Evolutionary conservation across 345 rosid genomes (phyloP), one percentile per base, ranked within the genome.

Genomic region (Fremontodendron californicum): DNA sequence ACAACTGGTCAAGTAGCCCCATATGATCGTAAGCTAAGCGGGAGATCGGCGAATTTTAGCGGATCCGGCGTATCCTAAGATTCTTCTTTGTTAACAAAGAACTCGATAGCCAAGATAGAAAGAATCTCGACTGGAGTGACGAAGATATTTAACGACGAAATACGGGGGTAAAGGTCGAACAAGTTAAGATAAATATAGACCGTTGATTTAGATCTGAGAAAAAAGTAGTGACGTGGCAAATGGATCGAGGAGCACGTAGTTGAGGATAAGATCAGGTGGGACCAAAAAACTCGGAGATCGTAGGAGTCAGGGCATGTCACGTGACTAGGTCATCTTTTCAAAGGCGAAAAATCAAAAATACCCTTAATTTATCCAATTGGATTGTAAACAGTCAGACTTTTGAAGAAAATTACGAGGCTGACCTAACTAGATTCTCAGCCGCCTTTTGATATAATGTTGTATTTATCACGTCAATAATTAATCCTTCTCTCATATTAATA

Each of bases 1-100:
- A 96, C 19, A 96, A 86, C 78, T 96, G 95, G 72, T 96, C 97
- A 27, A 93, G 94, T 11, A 96, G 84, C 45, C 99, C 85, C 99
- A 96, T 95, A 37, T 16, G 79, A 33, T 51, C 82, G 8, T 52
- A 63, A 52, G 51, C 0, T n/a, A 23, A 70, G 27, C 57, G 40
- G 35, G 52, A 33, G 13, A 37, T 8, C 75, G 10, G 70, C 67
- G 68, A 16, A 35, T 37, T 29, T 10, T 48, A 18, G 60, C 25
- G 1, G 64, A 61, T 64, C 61, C 69, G 80, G 79, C 81, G 60
- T 64, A 1, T 6, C 63, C 29, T 5, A 15, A 25, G 66, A 16
- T 43, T 42, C 11, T 73, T 12, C 66, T 25, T 58, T 0, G 2
- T 1, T 21, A 3, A 8, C 23, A 8, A 29, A 16, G 39, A 40